These are phyloP conservation scores for Ulmus americana DNA, from an alignment of 331 rosid genomes.

Conservation along the genomic window DNA sequence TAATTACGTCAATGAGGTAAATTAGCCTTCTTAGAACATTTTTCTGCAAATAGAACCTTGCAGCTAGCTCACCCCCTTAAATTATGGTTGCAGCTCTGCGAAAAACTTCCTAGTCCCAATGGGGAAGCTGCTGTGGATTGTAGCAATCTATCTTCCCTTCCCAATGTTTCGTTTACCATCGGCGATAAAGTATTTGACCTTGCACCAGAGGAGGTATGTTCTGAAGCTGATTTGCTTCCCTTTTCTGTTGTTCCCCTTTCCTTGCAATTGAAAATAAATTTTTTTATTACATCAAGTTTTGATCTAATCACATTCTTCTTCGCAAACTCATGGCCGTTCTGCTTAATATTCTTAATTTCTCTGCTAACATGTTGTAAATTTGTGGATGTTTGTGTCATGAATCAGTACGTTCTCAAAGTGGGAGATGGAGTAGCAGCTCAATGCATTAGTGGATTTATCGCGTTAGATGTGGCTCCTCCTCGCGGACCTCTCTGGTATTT, in stretches of 20 bases:
- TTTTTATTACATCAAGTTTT: too few species aligned
- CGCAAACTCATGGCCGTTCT: too few species aligned
- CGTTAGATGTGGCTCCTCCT: conserved; percentile 50
- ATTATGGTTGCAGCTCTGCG: conserved; percentile 46
- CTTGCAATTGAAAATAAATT: too few species aligned
- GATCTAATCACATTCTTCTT: too few species aligned
- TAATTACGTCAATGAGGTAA: conserved; percentile 48
- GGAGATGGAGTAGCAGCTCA: conserved; percentile 48
- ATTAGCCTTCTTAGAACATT: not conserved
- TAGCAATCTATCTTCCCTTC: conserved; percentile 44
- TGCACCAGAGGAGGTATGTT: conserved; percentile 54
- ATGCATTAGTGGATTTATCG: conserved; percentile 55
- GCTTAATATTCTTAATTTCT: too few species aligned
- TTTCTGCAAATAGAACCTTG: conserved; percentile 9
- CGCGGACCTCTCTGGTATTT: conserved; percentile 55
- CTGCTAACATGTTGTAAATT: not conserved
- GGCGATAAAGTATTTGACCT: conserved; percentile 53
- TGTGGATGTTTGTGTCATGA: conserved; percentile 11
- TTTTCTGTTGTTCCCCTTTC: too few species aligned
- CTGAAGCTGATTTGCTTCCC: too few species aligned
- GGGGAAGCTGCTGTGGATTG: conserved; percentile 62
- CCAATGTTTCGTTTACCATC: conserved; percentile 53
- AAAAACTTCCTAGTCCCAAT: conserved; percentile 56
- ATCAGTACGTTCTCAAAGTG: conserved; percentile 52
- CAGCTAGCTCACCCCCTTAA: conserved; percentile 14